Percentiles rank a stretch among this genome's conserved stretches.
Evolutionary conservation across 2,329 filamentous ascomycete species (phyloP).

Genomic region (Biscogniauxia mediterranea): DNA sequence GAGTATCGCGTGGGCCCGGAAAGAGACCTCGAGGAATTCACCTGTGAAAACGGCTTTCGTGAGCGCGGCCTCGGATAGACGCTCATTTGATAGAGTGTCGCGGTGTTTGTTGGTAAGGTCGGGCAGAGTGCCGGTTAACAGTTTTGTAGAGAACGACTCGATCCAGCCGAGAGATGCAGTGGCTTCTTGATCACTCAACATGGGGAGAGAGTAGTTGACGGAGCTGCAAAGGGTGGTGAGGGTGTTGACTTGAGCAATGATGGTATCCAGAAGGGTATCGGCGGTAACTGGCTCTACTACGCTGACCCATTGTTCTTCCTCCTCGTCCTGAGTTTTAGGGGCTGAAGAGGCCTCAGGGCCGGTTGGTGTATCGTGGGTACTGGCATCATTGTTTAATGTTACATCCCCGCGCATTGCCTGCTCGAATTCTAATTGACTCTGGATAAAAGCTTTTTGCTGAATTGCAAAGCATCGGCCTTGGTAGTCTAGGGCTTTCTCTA

Average conservation of each 20-base stretch:
- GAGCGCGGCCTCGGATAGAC: slow-evolving; percentile 24
- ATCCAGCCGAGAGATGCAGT: slow-evolving; percentile 49
- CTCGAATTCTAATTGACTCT: slow-evolving; percentile 29
- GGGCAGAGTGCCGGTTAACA: slow-evolving; percentile 35
- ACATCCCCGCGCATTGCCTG: slow-evolving; percentile 20
- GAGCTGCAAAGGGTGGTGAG: slow-evolving; percentile 51
- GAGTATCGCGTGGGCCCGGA: slow-evolving; percentile 20
- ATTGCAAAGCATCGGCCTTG: slow-evolving; percentile 45
- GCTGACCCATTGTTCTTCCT: slow-evolving; percentile 60
- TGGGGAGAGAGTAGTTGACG: slow-evolving; percentile 34
- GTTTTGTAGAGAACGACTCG: slow-evolving; percentile 52
- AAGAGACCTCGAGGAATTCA: slow-evolving; percentile 27
- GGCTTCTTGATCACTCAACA: background rate
- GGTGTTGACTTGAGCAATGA: slow-evolving; percentile 60
- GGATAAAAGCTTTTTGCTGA: slow-evolving; percentile 40
- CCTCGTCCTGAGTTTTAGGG: slow-evolving; percentile 25
- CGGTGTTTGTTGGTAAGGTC: slow-evolving; percentile 9
- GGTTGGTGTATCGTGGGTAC: slow-evolving; percentile 30
- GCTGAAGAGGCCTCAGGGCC: slow-evolving; percentile 19
- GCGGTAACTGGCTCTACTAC: slow-evolving; percentile 67
- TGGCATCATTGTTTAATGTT: slow-evolving; percentile 31
- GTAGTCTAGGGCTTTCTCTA: slow-evolving; percentile 29
- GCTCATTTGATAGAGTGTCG: slow-evolving; percentile 5
- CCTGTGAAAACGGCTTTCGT: slow-evolving; percentile 26
- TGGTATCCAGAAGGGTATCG: slow-evolving; percentile 64